Conservation (phyloP, 225 moss, liverwort and hornwort genomes). For the Pleurozium schreberi region DNA sequence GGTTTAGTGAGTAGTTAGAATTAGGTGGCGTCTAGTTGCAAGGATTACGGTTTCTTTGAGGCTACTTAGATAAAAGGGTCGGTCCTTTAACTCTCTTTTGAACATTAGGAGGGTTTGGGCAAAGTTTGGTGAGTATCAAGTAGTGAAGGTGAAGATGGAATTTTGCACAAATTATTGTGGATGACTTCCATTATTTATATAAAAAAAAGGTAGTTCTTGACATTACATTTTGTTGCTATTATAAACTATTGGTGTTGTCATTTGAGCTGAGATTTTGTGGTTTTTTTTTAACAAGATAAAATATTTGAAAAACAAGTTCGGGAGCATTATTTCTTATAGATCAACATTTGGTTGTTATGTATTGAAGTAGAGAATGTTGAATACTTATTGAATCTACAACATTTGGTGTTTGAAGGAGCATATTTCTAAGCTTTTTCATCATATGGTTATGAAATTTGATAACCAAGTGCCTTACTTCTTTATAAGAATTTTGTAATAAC, state of each 20-base stretch:
- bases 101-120: accelerated
- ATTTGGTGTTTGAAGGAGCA: too few relatives aligned
- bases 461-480: neutral
- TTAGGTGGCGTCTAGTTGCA: too few relatives aligned
- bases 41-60: too few relatives aligned
- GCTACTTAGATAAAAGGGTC: too few relatives aligned
- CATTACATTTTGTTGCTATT: neutral
- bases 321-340: neutral
- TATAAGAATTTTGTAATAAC: neutral
- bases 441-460: neutral
- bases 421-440: neutral
- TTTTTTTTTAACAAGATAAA: neutral
- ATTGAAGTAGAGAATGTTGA: neutral
- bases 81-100: too few relatives aligned
- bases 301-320: neutral
- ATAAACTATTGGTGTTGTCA: neutral
- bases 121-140: too few relatives aligned
- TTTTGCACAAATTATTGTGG: too few relatives aligned
- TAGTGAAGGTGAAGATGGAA: too few relatives aligned
- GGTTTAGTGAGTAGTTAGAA: too few relatives aligned
- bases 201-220: neutral
- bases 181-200: too few relatives aligned
- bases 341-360: neutral
- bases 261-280: neutral
- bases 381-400: too few relatives aligned